Evolutionary conservation across 164 flowering plant species (phyloP), one percentile per base, ranked within the genome.

Genomic region (Stephania cephalantha): DNA sequence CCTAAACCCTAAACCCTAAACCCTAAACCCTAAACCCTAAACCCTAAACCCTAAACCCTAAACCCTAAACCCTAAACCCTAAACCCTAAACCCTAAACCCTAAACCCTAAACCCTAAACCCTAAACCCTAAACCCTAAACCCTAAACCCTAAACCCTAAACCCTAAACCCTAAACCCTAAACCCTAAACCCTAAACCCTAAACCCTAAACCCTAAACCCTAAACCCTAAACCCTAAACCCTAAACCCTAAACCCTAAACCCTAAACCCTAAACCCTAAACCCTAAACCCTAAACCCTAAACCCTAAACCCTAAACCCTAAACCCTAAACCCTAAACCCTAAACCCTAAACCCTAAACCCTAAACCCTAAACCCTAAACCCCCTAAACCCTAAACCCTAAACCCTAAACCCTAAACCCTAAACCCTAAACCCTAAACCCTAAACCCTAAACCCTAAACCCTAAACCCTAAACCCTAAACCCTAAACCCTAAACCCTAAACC

Each of bases 31-130:
- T 71, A 73, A 73, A 75, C 79, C 76, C 69, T 71, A 69, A 77
- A 72, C 79, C 79, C 76, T 68, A 73, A 77, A 68, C 76, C 79
- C 72, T 10, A 73, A 73, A 66, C 69, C 69, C 69, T 66, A 25
- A 66, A 66, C 75, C 76, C 79, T 52, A 50, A 77, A 77, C 75
- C 79, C 79, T 68, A 52, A 52, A n/a, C n/a, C n/a, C n/a, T n/a
- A 73, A 77, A 73, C 79, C 79, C 79, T 73, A 73, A 77, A 73
- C 79, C 76, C 72, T 66, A 52, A 52, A n/a, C n/a, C n/a, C n/a
- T n/a, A 73, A 77, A 77, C 79, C 75, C 79, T 68, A 58, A 73
- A 72, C 79, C 79, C 75, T 72, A 73, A 52, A n/a, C n/a, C n/a
- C n/a, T n/a, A 52, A 77, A 72, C 79, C 79, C 74, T 72, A 73